phyloP scores from a whole-genome alignment of 2,329 filamentous ascomycete species.

The Clarireedia monteithiana region DNA sequence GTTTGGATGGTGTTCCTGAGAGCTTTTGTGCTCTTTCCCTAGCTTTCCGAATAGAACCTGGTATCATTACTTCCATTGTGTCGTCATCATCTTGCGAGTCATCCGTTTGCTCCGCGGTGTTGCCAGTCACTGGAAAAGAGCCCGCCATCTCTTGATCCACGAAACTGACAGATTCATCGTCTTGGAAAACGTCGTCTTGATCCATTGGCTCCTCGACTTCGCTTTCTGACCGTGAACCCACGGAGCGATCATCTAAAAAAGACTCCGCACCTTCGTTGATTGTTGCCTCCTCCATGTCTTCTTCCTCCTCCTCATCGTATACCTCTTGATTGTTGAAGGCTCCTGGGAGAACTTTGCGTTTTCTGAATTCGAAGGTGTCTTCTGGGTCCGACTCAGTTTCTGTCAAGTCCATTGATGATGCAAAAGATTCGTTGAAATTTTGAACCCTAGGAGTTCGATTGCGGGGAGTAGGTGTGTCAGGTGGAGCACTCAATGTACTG shows the following conservation, averaged over 20 bases:
- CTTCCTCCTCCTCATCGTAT: slow-evolving; percentile 48
- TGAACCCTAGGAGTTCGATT: slow-evolving; percentile 17
- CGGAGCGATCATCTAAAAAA: slow-evolving; percentile 93
- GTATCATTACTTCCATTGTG: slow-evolving; percentile 35
- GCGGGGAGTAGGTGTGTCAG: slow-evolving; percentile 36
- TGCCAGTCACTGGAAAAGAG: slow-evolving; percentile 66
- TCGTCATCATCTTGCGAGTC: slow-evolving; percentile 41
- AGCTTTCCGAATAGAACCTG: slow-evolving; percentile 55
- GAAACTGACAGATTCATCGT: slow-evolving; percentile 69
- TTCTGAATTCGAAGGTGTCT: slow-evolving; percentile 30
- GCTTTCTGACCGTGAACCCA: slow-evolving; percentile 62
- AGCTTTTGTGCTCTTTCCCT: slow-evolving; percentile 56
- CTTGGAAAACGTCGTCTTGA: slow-evolving; percentile 59
- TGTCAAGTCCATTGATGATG: slow-evolving; percentile 32
- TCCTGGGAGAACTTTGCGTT: slow-evolving; percentile 55
- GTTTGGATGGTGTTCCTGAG: slow-evolving; percentile 48
- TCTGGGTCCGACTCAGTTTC: slow-evolving; percentile 29
- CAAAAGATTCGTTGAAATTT: slow-evolving; percentile 26
- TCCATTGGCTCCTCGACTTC: slow-evolving; percentile 47
- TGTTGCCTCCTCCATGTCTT: slow-evolving; percentile 38
- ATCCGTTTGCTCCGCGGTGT: slow-evolving; percentile 65
- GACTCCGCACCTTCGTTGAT: slow-evolving; percentile 46
- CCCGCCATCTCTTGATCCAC: slow-evolving; percentile 69
- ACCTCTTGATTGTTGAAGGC: slow-evolving; percentile 61
- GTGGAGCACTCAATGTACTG: slow-evolving; percentile 41